These are phyloP conservation scores for Yamadazyma jaroonii DNA, from an alignment of 1,139 yeast genomes.

Conservation along the genomic window DNA sequence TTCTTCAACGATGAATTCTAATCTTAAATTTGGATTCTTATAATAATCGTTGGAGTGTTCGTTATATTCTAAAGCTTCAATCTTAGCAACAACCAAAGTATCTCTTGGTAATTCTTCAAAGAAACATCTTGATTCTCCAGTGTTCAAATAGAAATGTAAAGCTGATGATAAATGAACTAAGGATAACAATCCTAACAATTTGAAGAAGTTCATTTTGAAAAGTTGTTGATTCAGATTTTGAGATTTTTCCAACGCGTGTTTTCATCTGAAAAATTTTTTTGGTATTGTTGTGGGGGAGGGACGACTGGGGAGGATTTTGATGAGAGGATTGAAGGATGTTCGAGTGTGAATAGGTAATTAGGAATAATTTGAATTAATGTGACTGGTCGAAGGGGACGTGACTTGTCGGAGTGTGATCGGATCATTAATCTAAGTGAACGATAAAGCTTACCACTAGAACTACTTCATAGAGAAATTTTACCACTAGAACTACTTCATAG, in stretches of 20 bases:
- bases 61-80: slow-evolving; percentile 40
- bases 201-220: slow-evolving; percentile 4
- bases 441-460: too few relatives aligned
- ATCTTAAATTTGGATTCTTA: slow-evolving; percentile 30
- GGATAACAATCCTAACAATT: slow-evolving; percentile 13
- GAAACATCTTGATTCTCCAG: slow-evolving; percentile 47
- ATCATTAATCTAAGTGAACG: too few relatives aligned
- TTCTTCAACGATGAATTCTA: slow-evolving; percentile 45
- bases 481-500: too few relatives aligned
- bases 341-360: too few relatives aligned
- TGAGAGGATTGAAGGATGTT: too few relatives aligned
- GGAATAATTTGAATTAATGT: too few relatives aligned
- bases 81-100: slow-evolving; percentile 44
- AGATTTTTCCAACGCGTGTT: slow-evolving; percentile 6
- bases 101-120: slow-evolving; percentile 43
- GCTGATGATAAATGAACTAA: slow-evolving; percentile 23
- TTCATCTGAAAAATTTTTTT: slow-evolving; percentile 1
- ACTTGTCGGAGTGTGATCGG: background rate
- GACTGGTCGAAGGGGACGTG: too few relatives aligned
- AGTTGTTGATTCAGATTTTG: slow-evolving; percentile 4
- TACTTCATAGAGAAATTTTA: too few relatives aligned
- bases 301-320: too few relatives aligned
- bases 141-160: slow-evolving; percentile 45
- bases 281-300: too few relatives aligned
- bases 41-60: slow-evolving; percentile 29